Evolutionary conservation across 441 rosid species (phyloP).

Genomic region (Populus hybrid): DNA sequence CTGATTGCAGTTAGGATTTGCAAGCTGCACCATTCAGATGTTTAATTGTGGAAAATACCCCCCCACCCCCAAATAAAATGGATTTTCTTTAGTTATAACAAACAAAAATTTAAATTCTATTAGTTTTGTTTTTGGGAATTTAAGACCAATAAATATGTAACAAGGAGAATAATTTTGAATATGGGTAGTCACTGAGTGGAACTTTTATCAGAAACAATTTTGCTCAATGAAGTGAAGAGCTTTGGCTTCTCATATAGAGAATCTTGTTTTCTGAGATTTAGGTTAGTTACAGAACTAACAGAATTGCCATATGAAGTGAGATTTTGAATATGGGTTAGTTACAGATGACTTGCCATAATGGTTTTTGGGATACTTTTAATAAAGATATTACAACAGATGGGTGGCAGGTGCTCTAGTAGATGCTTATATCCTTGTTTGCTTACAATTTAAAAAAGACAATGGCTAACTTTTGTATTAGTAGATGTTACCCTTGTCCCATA

Average conservation of each 20-base stretch:
- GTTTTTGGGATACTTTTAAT: not conserved
- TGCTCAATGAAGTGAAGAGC: not conserved
- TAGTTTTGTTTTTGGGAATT: not conserved
- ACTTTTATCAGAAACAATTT: not conserved
- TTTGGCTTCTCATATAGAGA: not conserved
- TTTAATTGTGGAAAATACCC: not conserved
- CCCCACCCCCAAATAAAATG: not conserved
- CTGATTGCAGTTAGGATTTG: not conserved
- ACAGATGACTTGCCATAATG: not conserved
- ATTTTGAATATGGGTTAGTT: not conserved
- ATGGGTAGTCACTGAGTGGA: not conserved
- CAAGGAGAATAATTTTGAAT: not conserved
- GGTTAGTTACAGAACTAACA: too few species aligned
- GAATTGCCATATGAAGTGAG: too few species aligned
- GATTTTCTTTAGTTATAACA: not conserved
- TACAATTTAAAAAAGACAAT: not conserved
- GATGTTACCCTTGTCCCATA: not conserved
- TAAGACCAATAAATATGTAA: not conserved
- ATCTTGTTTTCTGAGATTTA: not conserved
- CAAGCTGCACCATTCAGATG: not conserved
- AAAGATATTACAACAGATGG: not conserved
- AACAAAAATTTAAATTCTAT: not conserved
- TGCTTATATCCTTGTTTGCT: not conserved
- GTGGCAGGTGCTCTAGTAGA: not conserved
- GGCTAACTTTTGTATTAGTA: not conserved